phyloP scores from a whole-genome alignment of 176 grass and related monocot genomes.

The Themeda triandra region DNA sequence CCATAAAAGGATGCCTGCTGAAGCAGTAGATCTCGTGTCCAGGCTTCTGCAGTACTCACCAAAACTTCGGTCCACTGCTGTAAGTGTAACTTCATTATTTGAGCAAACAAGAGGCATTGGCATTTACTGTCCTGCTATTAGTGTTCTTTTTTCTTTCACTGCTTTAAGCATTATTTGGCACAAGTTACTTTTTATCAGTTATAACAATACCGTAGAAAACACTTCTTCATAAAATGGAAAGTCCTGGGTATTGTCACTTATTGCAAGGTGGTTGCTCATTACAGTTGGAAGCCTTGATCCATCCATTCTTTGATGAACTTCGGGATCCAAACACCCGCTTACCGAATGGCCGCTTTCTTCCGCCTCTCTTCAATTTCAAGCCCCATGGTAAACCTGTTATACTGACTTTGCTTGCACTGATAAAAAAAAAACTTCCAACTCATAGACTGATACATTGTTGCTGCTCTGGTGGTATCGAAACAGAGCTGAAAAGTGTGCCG shows the following conservation, averaged over 20 bases:
- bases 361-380: slow-evolving; percentile 95
- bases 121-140: neutral
- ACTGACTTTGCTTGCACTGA: neutral
- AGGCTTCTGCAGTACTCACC: slow-evolving; percentile 93
- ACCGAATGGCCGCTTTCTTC: slow-evolving; percentile 79
- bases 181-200: neutral
- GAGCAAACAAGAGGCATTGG: neutral
- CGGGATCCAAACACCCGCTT: slow-evolving; percentile 75
- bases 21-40: slow-evolving; percentile 94
- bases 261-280: neutral
- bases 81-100: slow-evolving; percentile 47
- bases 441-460: neutral
- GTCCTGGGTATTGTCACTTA: neutral
- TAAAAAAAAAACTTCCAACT: neutral
- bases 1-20: slow-evolving; percentile 87
- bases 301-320: slow-evolving; percentile 94
- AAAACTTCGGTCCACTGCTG: slow-evolving; percentile 68
- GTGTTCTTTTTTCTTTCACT: neutral
- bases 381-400: slow-evolving; percentile 54
- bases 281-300: slow-evolving; percentile 88
- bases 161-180: neutral
- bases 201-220: neutral
- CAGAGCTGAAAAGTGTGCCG: slow-evolving; percentile 75
- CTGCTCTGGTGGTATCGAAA: slow-evolving; percentile 5
- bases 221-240: neutral